Evolutionary conservation across 1,284 basidiomycete species (phyloP).

Genomic region (Trametes hirsuta): DNA sequence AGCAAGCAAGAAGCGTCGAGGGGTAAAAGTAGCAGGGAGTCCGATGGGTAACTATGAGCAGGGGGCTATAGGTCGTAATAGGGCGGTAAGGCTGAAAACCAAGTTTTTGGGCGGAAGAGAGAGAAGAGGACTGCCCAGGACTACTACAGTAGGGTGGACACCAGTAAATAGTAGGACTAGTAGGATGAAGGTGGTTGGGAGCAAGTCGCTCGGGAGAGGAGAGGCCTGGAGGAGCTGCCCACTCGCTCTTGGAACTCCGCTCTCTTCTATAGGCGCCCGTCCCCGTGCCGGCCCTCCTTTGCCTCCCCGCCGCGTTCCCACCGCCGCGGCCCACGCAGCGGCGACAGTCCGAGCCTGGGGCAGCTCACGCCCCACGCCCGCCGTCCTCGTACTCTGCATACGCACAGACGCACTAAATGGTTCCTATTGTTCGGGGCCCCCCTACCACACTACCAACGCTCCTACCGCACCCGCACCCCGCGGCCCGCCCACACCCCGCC

Average conservation of each 20-base stretch:
- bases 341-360: too few species aligned
- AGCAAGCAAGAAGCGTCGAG: conserved; percentile 35
- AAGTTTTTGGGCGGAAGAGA: conserved; percentile 43
- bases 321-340: neutral
- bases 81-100: conserved; percentile 34
- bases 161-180: conserved; percentile 50
- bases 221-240: conserved; percentile 10
- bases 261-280: conserved; percentile 28
- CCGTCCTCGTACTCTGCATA: neutral
- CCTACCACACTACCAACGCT: neutral
- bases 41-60: conserved; percentile 55
- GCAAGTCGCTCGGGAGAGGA: conserved; percentile 36
- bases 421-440: conserved; percentile 6
- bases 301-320: conserved; percentile 7
- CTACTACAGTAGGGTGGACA: conserved; percentile 44
- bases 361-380: neutral
- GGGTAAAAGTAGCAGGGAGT: conserved; percentile 37
- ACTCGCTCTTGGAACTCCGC: conserved; percentile 48
- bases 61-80: conserved; percentile 44
- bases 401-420: neutral
- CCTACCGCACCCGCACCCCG: neutral
- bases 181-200: conserved; percentile 51
- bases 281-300: conserved; percentile 2
- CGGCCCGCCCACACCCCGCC: conserved; percentile 6
- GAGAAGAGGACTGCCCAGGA: conserved; percentile 40